These are phyloP conservation scores for Corchorus capsularis DNA, from an alignment of 345 rosid genomes.

Conservation along the genomic window DNA sequence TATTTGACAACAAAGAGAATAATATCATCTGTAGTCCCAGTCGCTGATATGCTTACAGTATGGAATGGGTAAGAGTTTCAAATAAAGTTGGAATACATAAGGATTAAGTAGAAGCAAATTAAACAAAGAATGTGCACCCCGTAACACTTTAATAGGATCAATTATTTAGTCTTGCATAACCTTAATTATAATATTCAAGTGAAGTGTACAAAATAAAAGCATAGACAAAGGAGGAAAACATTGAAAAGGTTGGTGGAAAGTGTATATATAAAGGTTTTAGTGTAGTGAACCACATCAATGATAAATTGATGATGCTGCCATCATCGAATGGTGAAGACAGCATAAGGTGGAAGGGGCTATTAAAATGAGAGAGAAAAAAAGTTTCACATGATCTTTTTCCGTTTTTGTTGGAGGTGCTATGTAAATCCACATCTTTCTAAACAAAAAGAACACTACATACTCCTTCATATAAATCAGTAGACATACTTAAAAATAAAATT, in stretches of 20 bases:
- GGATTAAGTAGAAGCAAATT: not conserved
- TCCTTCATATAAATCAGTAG: not conserved
- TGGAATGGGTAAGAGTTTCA: not conserved
- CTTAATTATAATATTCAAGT: not conserved
- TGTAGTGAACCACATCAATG: not conserved
- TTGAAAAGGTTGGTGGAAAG: not conserved
- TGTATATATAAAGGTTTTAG: conserved; percentile 7
- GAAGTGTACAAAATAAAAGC: not conserved
- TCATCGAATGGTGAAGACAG: not conserved
- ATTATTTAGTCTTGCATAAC: not conserved
- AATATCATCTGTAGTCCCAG: not conserved
- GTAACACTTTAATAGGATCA: not conserved
- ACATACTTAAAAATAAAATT: not conserved
- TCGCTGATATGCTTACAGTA: not conserved
- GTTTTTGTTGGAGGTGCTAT: not conserved
- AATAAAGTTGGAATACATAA: not conserved
- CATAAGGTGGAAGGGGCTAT: not conserved
- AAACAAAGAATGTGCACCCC: not conserved
- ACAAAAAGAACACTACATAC: not conserved
- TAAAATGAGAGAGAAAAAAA: not conserved
- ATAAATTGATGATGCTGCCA: not conserved
- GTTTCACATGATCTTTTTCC: not conserved
- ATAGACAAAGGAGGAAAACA: not conserved
- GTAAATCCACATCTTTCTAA: not conserved
- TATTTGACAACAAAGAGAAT: not conserved